phyloP scores from a whole-genome alignment of 768 basidiomycete genomes.

The Boletales sp. region DNA sequence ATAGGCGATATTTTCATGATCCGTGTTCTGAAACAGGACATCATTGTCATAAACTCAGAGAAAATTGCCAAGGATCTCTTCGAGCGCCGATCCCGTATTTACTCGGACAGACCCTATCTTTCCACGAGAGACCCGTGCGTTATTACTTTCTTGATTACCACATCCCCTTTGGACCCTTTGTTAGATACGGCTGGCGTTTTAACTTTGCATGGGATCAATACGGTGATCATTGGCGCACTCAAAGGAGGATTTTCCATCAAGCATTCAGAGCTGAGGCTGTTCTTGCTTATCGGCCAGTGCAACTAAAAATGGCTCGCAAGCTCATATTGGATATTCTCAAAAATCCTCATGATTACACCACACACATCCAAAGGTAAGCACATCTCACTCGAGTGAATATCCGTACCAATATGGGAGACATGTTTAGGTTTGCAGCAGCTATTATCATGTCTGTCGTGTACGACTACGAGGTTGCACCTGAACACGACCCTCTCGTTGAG shows the following conservation, averaged over 20 bases:
- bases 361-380: conserved; percentile 10
- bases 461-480: conserved; percentile 34
- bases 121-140: conserved; percentile 15
- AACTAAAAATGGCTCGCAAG: conserved; percentile 16
- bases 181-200: conserved; percentile 21
- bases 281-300: conserved; percentile 10
- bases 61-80: conserved; percentile 27
- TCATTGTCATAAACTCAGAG: conserved; percentile 23
- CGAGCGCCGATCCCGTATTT: conserved; percentile 23
- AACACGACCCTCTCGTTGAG: conserved; percentile 36
- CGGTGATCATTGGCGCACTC: conserved; percentile 20
- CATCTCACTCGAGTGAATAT: not conserved
- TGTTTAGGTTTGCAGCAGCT: conserved; percentile 30
- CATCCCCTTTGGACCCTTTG: no score
- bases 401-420: not conserved
- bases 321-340: conserved; percentile 14
- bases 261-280: conserved; percentile 17
- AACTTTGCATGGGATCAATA: conserved; percentile 15
- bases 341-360: not conserved
- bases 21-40: conserved; percentile 19
- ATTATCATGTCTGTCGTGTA: conserved; percentile 41
- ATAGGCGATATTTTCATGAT: conserved; percentile 21
- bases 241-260: conserved; percentile 24
- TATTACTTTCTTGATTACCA: no score
- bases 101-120: conserved; percentile 24